Conservation (phyloP, 2,329 filamentous ascomycete species). For the Pseudofabraea citricarpa region DNA sequence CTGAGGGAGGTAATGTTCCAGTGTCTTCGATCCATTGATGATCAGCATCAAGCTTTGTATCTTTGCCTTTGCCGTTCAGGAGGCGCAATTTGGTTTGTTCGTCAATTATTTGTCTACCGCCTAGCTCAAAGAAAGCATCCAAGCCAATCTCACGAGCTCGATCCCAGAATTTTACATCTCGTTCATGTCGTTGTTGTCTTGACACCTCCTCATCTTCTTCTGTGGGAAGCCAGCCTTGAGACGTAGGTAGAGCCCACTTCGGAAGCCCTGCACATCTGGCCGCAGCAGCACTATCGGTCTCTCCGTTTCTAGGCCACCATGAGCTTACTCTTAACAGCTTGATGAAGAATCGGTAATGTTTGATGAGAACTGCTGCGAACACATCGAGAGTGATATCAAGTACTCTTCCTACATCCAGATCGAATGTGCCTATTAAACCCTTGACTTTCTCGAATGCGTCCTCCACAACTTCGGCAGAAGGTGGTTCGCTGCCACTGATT, state of each 20-base stretch:
- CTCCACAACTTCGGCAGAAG: slow-evolving; percentile 71
- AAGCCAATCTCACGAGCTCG: slow-evolving; percentile 72
- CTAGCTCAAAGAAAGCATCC: slow-evolving; percentile 85
- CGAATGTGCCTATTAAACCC: slow-evolving; percentile 92
- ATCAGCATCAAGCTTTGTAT: slow-evolving; percentile 46
- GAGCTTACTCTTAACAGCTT: slow-evolving; percentile 88
- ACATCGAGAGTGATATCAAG: slow-evolving; percentile 94
- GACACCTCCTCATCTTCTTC: slow-evolving; percentile 65
- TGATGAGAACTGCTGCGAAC: slow-evolving; percentile 88
- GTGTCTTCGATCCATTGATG: slow-evolving; percentile 76
- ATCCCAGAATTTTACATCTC: slow-evolving; percentile 78
- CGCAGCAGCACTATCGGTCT: slow-evolving; percentile 38
- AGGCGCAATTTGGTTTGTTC: slow-evolving; percentile 45
- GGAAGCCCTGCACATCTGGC: slow-evolving; percentile 62
- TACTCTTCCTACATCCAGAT: slow-evolving; percentile 91
- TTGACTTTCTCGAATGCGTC: slow-evolving; percentile 90
- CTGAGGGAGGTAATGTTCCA: slow-evolving; percentile 74
- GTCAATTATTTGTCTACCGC: slow-evolving; percentile 62
- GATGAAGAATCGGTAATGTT: slow-evolving; percentile 90
- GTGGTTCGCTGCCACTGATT: slow-evolving; percentile 70
- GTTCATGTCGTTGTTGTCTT: slow-evolving; percentile 49
- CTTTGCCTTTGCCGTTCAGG: slow-evolving; percentile 33
- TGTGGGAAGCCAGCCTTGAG: slow-evolving; percentile 54
- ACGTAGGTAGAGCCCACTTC: slow-evolving; percentile 75
- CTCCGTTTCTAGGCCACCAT: slow-evolving; percentile 81